Base-by-base conservation (phyloP, 192 early-diverging fungal genomes). In the Coemansia sp. region DNA sequence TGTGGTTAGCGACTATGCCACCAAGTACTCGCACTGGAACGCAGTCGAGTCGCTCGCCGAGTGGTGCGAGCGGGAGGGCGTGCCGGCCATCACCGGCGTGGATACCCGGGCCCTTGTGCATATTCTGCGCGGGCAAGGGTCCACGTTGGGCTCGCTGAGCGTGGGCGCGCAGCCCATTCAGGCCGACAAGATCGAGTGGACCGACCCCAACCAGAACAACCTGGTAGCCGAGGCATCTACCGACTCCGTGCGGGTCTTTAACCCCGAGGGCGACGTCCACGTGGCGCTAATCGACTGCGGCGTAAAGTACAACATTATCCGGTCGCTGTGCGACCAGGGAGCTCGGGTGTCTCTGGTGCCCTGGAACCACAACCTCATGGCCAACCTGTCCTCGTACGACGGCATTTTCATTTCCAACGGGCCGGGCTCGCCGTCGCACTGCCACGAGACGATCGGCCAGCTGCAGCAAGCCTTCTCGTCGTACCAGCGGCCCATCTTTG, bases 351-450 rank as follows among this genome's bases (percentile, higher is more conserved):
- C 84, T n/a, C 86, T 93, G 55, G 73, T 97, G 23, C 94, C 94
- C 31, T 92, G 89, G 89, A 82, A 95, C 72, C 85, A 88, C 64
- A 82, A 90, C 64, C 67, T 93, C 40, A 77, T 76, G 56, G 61
- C 64, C 36, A 75, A 84, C 32, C 62, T 81, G 11, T 64, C 85
- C 51, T 41, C 76, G 47, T 94, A 80, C 58, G 94, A 97, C 71
- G 94, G 92, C 40, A 75, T 97, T 38, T 93, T 97, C 63, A 81
- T 94, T 28, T 92, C 90, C 39, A 97, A 97, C 69, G 94, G 94
- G 8, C 94, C 94, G 9, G 94, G 94, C 47, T 84, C 86, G 57
- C 94, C 94, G 23, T 66, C 70, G 6, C 69, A 82, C 56, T 85
- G 81, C 64, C 76, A 66, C 34, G 78, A 82, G 50, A 89, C 90